Base-by-base conservation (phyloP, 139 green algal genomes). In the Zygnema circumcarinatum region DNA sequence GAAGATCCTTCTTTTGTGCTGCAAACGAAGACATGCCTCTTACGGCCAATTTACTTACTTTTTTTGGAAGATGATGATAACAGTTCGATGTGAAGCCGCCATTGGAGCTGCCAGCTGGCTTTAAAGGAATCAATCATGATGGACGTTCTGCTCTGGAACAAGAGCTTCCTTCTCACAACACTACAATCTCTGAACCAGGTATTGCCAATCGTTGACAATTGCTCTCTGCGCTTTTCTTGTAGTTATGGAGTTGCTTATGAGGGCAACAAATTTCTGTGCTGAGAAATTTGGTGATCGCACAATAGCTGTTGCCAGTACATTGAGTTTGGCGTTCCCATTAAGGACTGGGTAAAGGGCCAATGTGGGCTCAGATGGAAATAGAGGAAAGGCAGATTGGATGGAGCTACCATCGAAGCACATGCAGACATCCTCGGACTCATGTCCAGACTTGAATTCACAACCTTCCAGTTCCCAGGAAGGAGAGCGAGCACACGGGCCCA, bases 401-500 rank as follows among this genome's bases (percentile, higher is more conserved):
- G n/a, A n/a, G n/a, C n/a, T n/a, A n/a, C n/a, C n/a, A n/a, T n/a
- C n/a, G n/a, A n/a, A n/a, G n/a, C n/a, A n/a, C n/a, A n/a, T n/a
- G n/a, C n/a, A n/a, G n/a, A n/a, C n/a, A n/a, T n/a, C n/a, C n/a
- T n/a, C n/a, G 69, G 16, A 52, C 7, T 38, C 69, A 78, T 78
- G 69, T 52, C 11, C 35, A 78, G 11, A 78, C 35, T 78, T 41
- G 36, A 16, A 16, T 78, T 39, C 35, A 39, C 69, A 41, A 16
- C 69, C 69, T 41, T 78, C 69, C 69, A 62, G 47, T 41, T 78
- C 69, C 69, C 69, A 78, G 36, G 69, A 78, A 52, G 69, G 36
- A 41, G 35, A 7, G 11, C 7, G 3, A n/a, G 35, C 7, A 41
- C 7, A 52, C 11, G 69, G 35, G 3, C 36, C 11, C 11, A 25